Conservation (phyloP, 2,329 filamentous ascomycete genomes). For the Ophiostoma fasciatum region DNA sequence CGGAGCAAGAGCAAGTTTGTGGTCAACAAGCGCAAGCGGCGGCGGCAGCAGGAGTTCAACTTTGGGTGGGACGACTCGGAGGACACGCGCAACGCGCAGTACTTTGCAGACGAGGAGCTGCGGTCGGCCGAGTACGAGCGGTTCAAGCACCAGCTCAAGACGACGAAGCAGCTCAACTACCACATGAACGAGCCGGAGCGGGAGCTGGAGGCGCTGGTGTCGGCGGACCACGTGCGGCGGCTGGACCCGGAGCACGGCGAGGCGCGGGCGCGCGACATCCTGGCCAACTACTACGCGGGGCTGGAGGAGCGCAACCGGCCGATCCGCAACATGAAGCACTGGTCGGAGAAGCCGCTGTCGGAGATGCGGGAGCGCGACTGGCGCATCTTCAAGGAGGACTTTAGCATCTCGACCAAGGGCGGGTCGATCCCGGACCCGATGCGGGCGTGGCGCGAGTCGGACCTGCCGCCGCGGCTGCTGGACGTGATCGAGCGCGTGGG, state of each 20-base stretch:
- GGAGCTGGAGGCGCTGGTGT: slow-evolving; percentile 10
- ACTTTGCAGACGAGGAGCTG: slow-evolving; percentile 8
- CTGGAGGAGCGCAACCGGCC: slow-evolving; percentile 60
- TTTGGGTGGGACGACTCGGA: slow-evolving; percentile 96
- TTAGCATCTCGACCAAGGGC: slow-evolving; percentile 90
- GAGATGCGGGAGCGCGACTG: slow-evolving; percentile 97
- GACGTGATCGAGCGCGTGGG: slow-evolving; percentile 73
- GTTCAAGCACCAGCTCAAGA: slow-evolving; percentile 6
- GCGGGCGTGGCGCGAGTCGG: slow-evolving; percentile 83
- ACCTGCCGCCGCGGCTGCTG: slow-evolving; percentile 60
- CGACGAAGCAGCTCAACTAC: slow-evolving; percentile 9
- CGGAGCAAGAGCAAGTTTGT: slow-evolving; percentile 74
- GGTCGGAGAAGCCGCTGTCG: slow-evolving; percentile 82
- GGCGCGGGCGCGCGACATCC: slow-evolving; percentile 60
- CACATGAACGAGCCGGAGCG: slow-evolving; percentile 8
- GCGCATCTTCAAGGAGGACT: slow-evolving; percentile 99
- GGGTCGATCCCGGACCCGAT: slow-evolving; percentile 88
- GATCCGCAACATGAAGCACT: slow-evolving; percentile 68
- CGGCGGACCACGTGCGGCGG: slow-evolving; percentile 26
- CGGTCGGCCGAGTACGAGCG: slow-evolving; percentile 61
- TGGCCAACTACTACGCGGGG: slow-evolving; percentile 71
- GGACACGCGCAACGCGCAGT: slow-evolving; percentile 51
- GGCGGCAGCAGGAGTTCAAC: slow-evolving; percentile 94
- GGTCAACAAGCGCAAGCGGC: slow-evolving; percentile 85
- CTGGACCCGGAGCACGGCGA: slow-evolving; percentile 62